Conservation (phyloP, 1,284 basidiomycete genomes). For the Stygiomarasmius scandens region DNA sequence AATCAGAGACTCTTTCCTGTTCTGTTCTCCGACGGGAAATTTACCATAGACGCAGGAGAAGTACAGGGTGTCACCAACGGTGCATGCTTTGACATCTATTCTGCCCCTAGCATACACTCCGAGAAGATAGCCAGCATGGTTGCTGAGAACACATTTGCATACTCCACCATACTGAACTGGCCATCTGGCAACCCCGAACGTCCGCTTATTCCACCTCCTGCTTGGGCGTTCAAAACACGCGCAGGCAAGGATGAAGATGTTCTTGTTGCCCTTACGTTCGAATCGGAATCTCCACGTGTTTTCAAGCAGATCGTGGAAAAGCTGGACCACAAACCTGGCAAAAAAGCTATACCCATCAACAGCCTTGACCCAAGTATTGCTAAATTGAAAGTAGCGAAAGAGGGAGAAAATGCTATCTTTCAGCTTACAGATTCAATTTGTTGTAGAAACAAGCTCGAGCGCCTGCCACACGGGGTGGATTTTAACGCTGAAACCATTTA, state of each 20-base stretch:
- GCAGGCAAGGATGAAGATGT: conserved; percentile 12
- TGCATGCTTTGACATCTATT: conserved; percentile 15
- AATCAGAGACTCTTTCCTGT: conserved; percentile 11
- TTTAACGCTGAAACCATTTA: neutral
- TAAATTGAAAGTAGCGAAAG: neutral
- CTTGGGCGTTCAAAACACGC: conserved; percentile 12
- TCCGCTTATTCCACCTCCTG: neutral
- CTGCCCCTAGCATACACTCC: neutral
- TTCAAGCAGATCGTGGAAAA: conserved; percentile 1
- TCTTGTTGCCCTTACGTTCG: conserved; percentile 2
- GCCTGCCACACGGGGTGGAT: conserved; percentile 1
- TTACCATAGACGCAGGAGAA: conserved; percentile 20
- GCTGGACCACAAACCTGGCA: neutral
- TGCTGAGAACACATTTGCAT: neutral
- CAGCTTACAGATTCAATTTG: conserved; percentile 5
- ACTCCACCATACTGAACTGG: too few relatives aligned
- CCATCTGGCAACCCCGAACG: neutral
- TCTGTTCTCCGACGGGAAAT: neutral
- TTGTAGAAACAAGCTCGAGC: neutral
- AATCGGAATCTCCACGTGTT: neutral
- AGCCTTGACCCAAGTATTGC: too few relatives aligned
- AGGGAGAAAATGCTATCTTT: conserved; percentile 3
- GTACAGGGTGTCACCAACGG: conserved; percentile 20
- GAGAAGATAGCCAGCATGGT: neutral
- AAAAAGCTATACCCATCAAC: neutral